Evolutionary conservation across 2,329 filamentous ascomycete species (phyloP), one percentile per base, ranked within the genome.

Genomic region (Basipetospora chlamydospora): DNA sequence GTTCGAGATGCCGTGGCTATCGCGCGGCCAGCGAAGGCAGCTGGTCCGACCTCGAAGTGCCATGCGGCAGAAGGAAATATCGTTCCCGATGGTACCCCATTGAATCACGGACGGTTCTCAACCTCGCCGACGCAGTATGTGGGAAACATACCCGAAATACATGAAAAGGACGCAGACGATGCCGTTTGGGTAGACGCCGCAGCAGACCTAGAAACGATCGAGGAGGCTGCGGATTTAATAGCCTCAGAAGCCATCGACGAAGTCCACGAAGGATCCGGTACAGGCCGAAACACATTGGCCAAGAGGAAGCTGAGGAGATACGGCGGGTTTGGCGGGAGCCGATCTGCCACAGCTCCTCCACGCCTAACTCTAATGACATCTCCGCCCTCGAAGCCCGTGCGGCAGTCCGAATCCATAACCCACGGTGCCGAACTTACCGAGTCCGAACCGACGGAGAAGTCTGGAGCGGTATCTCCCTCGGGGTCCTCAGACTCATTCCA

Each of bases 401-500:
- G 9, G 23, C 33, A 38, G 21, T 12, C 20, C 6, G 29, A 38
- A 11, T n/a, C n/a, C n/a, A 15, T 18, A 17, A 7, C 17, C 20
- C 28, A 25, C 37, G 9, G 18, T 18, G 11, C 22, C 34, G 5
- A 39, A 41, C n/a, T n/a, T n/a, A n/a, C n/a, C n/a, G n/a, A n/a
- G n/a, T n/a, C n/a, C n/a, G n/a, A n/a, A 17, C 41, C 28, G 29
- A 43, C 42, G 12, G 50, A 26, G 9, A 33, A 49, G 37, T 33
- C 45, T 26, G 47, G 33, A 10, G 22, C 51, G 9, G 46, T 52
- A n/a, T 69, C 67, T 8, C 61, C 66, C 4, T 58, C 59, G 21
- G 58, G 50, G 25, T 63, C 63, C 11, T 51, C 61, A 12, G 68
- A 70, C 36, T 73, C 70, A 1, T 72, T 74, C 42, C 66, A 70